phyloP scores from a whole-genome alignment of 2,329 filamentous ascomycete genomes.

The Thelonectria blattea region DNA sequence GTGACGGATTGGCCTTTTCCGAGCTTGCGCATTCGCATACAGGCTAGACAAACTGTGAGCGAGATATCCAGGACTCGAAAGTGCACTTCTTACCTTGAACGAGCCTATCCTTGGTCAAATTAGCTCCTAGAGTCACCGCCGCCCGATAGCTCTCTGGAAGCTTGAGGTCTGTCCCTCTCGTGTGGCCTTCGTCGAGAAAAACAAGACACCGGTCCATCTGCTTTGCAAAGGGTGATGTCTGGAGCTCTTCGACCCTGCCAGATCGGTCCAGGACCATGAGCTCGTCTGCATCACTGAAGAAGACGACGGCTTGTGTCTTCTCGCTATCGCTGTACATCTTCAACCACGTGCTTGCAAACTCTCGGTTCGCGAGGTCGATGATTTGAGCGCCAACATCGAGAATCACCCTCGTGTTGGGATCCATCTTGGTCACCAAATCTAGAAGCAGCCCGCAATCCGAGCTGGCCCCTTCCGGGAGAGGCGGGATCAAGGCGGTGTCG shows the following conservation, averaged over 20 bases:
- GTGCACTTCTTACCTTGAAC: conserved; percentile 64
- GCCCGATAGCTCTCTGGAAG: conserved; percentile 65
- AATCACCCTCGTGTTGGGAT: conserved; percentile 59
- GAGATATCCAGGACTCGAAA: not conserved
- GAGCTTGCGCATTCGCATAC: conserved; percentile 74
- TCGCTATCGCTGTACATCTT: not conserved
- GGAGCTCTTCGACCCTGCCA: conserved; percentile 51
- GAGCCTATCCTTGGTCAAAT: conserved; percentile 70
- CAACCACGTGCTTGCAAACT: conserved; percentile 63
- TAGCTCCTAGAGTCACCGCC: conserved; percentile 69
- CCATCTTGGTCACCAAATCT: conserved; percentile 43
- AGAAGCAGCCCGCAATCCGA: conserved; percentile 51
- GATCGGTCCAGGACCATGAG: conserved; percentile 57
- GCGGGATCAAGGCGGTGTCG: conserved; percentile 14
- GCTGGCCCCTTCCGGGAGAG: not conserved
- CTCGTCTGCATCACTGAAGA: conserved; percentile 59
- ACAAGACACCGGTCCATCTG: conserved; percentile 66
- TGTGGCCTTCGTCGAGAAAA: conserved; percentile 74
- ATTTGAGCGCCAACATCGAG: conserved; percentile 76
- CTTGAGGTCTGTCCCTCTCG: conserved; percentile 71
- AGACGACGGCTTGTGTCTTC: conserved; percentile 52
- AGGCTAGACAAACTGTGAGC: conserved; percentile 51
- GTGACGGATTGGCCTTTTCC: conserved; percentile 69
- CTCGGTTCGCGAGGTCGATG: conserved; percentile 64
- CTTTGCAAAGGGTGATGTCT: conserved; percentile 62